Evolutionary conservation across 2,329 filamentous ascomycete genomes (phyloP), one percentile per base, ranked within the genome.

Genomic region (Paraphaeosphaeria minitans): DNA sequence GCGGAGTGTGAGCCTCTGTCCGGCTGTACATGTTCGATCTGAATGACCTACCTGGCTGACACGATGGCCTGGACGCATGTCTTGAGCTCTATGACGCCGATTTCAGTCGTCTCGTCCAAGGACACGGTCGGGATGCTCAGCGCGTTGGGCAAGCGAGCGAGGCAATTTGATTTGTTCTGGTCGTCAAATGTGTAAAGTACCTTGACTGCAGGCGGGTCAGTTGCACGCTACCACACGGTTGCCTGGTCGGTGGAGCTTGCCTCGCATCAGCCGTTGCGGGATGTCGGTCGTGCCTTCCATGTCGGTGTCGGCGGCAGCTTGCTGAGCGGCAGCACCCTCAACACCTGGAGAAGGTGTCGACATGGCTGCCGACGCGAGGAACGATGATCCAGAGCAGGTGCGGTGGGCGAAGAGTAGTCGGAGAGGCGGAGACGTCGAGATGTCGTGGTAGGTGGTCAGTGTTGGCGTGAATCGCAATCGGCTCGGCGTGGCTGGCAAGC

Each of bases 101-200:
- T 93, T 53, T 90, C 85, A 22, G 84, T 91, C 59, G 83, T 84
- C 58, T 96, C 91, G 74, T 97, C 92, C 61, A 98, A 80, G 24
- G 87, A 84, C 14, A 96, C 85, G 2, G 92, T 92, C 69, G 93
- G 92, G 39, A 97, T 87, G 53, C 90, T 85, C 58, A 97, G 82
- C 16, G 89, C 84, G 59, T 94, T 89, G 19, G 92, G 90, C 82
- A 92, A 89, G 70, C 94, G 87, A 59, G 94, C 93, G 51, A 99
- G 84, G 77, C 93, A 97, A 74, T 94, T 93, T 64, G 92, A 89
- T 78, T 93, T 93, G 79, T 87, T 89, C 66, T 94, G 89, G 73
- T 89, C 88, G 76, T 98, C 93, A 79, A 98, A 97, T 33, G 93
- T 97, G 79, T 98, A 99, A 61, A 96, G 88, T 51, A 98, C 90